Evolutionary conservation across 805 yeast species (phyloP), one percentile per base, ranked within the genome.

Genomic region (Cyberlindnera maclurae): DNA sequence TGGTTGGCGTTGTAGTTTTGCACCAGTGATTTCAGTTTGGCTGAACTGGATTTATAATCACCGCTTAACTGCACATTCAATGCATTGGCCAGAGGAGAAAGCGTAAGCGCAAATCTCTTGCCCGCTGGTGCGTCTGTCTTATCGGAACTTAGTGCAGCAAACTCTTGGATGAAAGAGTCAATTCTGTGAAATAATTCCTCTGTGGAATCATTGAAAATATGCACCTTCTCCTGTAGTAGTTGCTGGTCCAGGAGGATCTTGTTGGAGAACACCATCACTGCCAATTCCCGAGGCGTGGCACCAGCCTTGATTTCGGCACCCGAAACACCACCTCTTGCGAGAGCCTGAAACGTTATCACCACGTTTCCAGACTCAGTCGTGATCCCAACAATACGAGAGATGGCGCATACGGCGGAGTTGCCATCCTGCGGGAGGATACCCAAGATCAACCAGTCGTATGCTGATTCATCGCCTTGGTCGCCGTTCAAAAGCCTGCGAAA

Each of bases 71-170:
- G 84, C 33, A 73, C 53, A 45, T 67, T 71, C n/a, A 80, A 58
- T 0, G 79, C 68, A 44, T 71, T 71, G 0, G 83, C 75, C 37
- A 80, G 56, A 0, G 88, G 88, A 10, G 80, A 69, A 15, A 80
- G 58, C 2, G 73, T 62, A 16, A 77, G 52, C 12, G 79, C 58
- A 28, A 59, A 50, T 12, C 47, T 52, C 29, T 39, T 48, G 0
- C 43, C 42, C 15, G 42, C 44, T 20, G 24, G 24, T 10, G 57
- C 11, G 5, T 39, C 40, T 5, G 46, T 45, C 27, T 52, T 53
- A n/a, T 47, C 51, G 26, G 69, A 64, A 8, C 24, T 20, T 8
- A 20, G 8, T 17, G 60, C 50, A 8, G 64, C 57, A 47, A 65
- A 64, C 17, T 47, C 55, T 2, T 40, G 34, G 16, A 50, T 68